Base-by-base conservation (phyloP, 1,284 basidiomycete genomes). In the Rhizoctonia solani region DNA sequence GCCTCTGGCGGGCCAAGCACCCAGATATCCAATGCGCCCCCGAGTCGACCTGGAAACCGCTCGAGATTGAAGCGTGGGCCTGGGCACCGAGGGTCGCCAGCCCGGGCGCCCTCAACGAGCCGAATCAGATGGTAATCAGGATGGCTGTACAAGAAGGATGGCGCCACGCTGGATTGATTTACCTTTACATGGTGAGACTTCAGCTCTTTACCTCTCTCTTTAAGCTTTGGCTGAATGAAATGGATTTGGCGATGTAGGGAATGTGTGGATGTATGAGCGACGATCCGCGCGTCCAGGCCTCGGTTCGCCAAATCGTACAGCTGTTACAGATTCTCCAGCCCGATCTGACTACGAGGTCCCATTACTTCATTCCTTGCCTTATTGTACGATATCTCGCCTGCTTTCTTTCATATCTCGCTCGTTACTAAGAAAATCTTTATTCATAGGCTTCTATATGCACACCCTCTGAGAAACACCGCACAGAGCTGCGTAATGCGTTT, bases 111-210 rank as follows among this genome's bases (percentile, higher is more conserved):
- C 4, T 16, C 41, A 50, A 41, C 4, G 61, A 66, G 3, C 49
- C 61, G 27, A 16, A 23, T 19, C 29, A 54, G 11, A 52, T 46
- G 52, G 52, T 66, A 4, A 14, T 37, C 13, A 52, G 49, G 27
- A n/a, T 53, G 16, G 59, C 59, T n/a, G 37, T 52, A 8, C 59
- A 41, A 52, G 59, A 52, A 23, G 47, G 32, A 1, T 63, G 59
- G 59, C 34, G 58, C 3, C 59, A 65, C 39, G 59, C 59, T 8
- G n/a, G 29, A 4, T 53, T 65, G 49, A 65, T 65, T 37, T 65
- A 65, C 27, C 39, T 65, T 21, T 65, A 65, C 27, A 30, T 65
- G 59, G 61, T 49, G 61, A 29, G 49, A n/a, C 59, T 42, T 25
- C 37, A 34, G 8, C 8, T 41, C 11, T 37, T 65, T 5, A 44